Base-by-base conservation (phyloP, 2,329 filamentous ascomycete genomes). In the Colletotrichum melonis region DNA sequence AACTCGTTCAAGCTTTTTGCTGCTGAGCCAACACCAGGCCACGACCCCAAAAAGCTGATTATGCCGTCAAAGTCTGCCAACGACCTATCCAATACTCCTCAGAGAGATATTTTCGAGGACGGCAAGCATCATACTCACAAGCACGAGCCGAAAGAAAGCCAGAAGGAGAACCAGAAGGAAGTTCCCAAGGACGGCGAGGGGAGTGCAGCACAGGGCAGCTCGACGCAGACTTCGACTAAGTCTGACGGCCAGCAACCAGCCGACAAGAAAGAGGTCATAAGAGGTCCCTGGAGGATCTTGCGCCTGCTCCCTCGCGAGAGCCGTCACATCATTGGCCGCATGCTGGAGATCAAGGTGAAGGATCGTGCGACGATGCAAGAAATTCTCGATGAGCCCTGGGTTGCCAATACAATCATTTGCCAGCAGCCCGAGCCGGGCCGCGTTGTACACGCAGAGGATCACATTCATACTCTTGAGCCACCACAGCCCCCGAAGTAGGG, bases 1-100 rank as follows among this genome's bases (percentile, higher is more conserved):
- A 98, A 97, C 82, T 98, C 95, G 0, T 99, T 94, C 84, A 95
- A 96, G 79, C 89, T 99, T 1, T 99, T 99, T 80, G 92, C 96
- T 16, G 91, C 97, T 1, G 89, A 94, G 8, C 95, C 96, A 1
- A 94, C 95, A 3, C 93, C 94, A 0, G 94, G 93, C 2, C 89
- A 91, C 75, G 89, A 91, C 64, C 89, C 89, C 0, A 86, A 83
- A 77, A 88, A 86, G 75, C 82, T 91, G 32, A 80, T 89, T 26
- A 76, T 85, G 11, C 85, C 85, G 5, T 83, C 86, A 9, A 83
- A 81, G 69, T 87, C 87, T 14, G 84, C 82, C 4, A 84, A 82
- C n/a, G 85, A 87, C 22, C 75, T 87, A 3, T 78, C 79, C n/a
- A 82, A 81, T 28, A 84, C 81, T 1, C 80, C 80, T 7, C 79